Percentiles rank a stretch among this genome's conserved stretches.
Evolutionary conservation across 192 early-diverging fungal genomes (phyloP).

Genomic region (Podila epigama): DNA sequence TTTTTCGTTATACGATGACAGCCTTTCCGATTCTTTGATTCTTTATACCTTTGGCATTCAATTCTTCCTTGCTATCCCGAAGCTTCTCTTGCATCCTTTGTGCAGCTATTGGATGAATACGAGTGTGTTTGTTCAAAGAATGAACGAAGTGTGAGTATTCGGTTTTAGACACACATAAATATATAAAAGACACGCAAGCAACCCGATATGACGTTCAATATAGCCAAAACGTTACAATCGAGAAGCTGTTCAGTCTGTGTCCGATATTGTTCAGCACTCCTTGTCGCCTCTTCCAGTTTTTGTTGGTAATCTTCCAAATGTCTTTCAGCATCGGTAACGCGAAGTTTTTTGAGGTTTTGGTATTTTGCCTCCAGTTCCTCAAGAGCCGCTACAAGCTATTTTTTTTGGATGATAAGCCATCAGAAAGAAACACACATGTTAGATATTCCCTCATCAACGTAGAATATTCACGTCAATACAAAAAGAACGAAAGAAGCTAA

Average conservation of each 20-base stretch:
- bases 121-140: background rate
- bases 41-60: constrained; percentile 33
- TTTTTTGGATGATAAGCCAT: background rate
- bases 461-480: too few relatives aligned
- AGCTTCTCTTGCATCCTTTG: constrained; percentile 24
- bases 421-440: too few relatives aligned
- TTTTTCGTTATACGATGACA: too few relatives aligned
- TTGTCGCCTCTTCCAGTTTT: constrained; percentile 33
- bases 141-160: background rate
- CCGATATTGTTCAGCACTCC: constrained; percentile 37
- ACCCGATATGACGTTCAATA: background rate
- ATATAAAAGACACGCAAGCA: background rate
- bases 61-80: constrained; percentile 18
- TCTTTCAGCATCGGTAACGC: constrained; percentile 30
- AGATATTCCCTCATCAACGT: too few relatives aligned
- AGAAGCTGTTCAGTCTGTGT: constrained; percentile 35
- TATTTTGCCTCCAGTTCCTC: constrained; percentile 31
- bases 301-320: constrained; percentile 20
- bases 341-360: constrained; percentile 33
- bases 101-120: too few relatives aligned
- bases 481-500: background rate
- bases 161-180: background rate
- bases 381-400: constrained; percentile 13
- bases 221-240: constrained; percentile 12
- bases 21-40: background rate